Evolutionary conservation across 352 stramenopile species (phyloP).

Genomic region (Thalassiosira livingstoniorum): DNA sequence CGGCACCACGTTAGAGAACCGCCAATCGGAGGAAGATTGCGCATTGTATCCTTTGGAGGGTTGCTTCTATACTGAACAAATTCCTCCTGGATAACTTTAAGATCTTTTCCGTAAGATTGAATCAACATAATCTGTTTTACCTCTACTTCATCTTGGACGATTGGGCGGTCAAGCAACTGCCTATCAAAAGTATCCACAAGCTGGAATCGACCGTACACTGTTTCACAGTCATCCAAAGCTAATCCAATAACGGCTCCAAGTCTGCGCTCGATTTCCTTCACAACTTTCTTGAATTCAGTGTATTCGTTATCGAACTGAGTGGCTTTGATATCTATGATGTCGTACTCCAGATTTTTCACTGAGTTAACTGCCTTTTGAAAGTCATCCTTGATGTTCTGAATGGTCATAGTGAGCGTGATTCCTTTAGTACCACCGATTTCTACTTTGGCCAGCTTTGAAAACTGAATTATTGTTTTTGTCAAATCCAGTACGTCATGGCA

Average conservation of each 20-base stretch:
- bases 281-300: conserved; percentile 96
- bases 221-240: conserved; percentile 97
- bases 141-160: conserved; percentile 96
- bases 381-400: conserved; percentile 95
- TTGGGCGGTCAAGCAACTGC: conserved; percentile 91
- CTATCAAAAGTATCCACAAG: conserved; percentile 97
- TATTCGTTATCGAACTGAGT: conserved; percentile 98
- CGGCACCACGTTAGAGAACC: conserved; percentile 95
- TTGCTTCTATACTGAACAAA: conserved; percentile 93
- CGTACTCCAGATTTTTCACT: conserved; percentile 95
- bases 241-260: conserved; percentile 96
- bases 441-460: conserved; percentile 97
- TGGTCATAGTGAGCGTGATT: conserved; percentile 92
- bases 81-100: conserved; percentile 97
- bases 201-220: conserved; percentile 97
- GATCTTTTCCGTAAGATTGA: conserved; percentile 94
- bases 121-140: conserved; percentile 97
- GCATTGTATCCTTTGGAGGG: conserved; percentile 90
- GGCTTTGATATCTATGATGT: conserved; percentile 98
- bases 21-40: conserved; percentile 95
- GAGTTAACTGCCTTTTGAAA: conserved; percentile 94
- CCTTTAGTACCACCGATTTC: conserved; percentile 97
- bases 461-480: conserved; percentile 98
- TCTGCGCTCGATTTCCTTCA: conserved; percentile 97
- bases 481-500: conserved; percentile 98